Base-by-base conservation (phyloP, 306 rosid species). In the cucumber (Cucumis sativus) region DNA sequence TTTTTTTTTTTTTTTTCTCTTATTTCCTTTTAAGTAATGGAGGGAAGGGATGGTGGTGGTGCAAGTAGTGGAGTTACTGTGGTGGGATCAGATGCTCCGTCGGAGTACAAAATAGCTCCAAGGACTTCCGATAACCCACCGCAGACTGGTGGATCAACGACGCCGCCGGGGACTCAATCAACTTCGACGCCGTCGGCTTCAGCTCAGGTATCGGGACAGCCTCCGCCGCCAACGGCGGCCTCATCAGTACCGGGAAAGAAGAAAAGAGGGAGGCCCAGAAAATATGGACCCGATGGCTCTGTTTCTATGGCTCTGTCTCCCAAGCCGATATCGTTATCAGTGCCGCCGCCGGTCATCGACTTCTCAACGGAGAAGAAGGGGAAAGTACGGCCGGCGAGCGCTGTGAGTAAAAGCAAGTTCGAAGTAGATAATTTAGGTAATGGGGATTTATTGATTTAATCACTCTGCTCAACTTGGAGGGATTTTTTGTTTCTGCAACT, bases 11-110 rank as follows among this genome's bases (percentile, higher is more conserved):
- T 4, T 15, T 51, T 51, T 51, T 51, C 1, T 2, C 76, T 75
- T 56, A 76, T 43, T 43, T 5, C 18, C 10, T 45, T 71, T 71
- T 25, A 72, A 72, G 76, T 83, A 78, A 95, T 95, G 99, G 99
- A 95, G 83, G 86, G 89, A 33, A 92, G 96, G 65, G 98, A 91
- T 25, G 88, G 88, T 77, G 88, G 88, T 77, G 81, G 75, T 23
- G 75, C 75, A 64, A 86, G 83, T 60, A 87, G 97, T 79, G 97
- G 96, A 82, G 99, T 95, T 79, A 91, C 98, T 85, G 97, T 95
- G 84, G 96, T 92, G 66, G 99, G 92, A 89, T 95, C 97, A 72
- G 97, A 95, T 84, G 93, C 97, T 88, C 97, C 97, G 79, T 88
- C 99, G 79, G 97, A 92, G 76, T 95, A 89, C 75, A 97, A 88